Evolutionary conservation across 2,329 filamentous ascomycete genomes (phyloP), one percentile per base, ranked within the genome.

Genomic region (Colletotrichum coccodes): DNA sequence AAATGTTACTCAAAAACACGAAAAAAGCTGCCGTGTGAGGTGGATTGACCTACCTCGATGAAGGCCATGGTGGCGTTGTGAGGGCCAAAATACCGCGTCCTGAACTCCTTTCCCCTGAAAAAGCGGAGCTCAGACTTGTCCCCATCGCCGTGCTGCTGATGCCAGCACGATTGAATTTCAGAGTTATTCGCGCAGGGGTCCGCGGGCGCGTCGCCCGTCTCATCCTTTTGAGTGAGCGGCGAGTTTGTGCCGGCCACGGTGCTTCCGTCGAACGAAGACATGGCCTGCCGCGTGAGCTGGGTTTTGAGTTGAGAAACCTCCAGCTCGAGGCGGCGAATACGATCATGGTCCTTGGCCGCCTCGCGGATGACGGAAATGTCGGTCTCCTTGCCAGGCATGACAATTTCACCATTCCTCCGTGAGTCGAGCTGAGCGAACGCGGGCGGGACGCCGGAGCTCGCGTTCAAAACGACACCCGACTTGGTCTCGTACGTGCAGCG

Each of bases 11-110:
- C 3, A 49, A 5, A 14, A 42, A 21, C 1, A 26, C 12, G 21
- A 34, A 21, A 16, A 38, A 40, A 52, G 52, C 14, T 32, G 61
- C 44, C 32, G 3, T 8, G 16, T 49, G 12, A 40, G 46, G 30
- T 40, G 11, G n/a, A 50, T 12, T 18, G 34, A 47, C 62, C 72
- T 70, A 84, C 80, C 67, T 89, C 87, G 57, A 85, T 84, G 73
- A 90, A 87, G 12, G 88, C 87, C 78, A 89, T 86, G 78, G 85
- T 89, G 50, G 87, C 86, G 72, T 89, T 90, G 75, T 89, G 86
- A 3, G 87, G 87, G 2, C 88, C 87, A 72, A 86, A 88, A 75
- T 89, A 90, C 71, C 87, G 83, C 3, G 86, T 89, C 73, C 86
- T 86, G 76, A 89, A 89, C 70, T 87, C 86, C 73, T 88, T 87